Evolutionary conservation across 805 yeast genomes (phyloP).

Genomic region (Saccharomycodes ludwigii): DNA sequence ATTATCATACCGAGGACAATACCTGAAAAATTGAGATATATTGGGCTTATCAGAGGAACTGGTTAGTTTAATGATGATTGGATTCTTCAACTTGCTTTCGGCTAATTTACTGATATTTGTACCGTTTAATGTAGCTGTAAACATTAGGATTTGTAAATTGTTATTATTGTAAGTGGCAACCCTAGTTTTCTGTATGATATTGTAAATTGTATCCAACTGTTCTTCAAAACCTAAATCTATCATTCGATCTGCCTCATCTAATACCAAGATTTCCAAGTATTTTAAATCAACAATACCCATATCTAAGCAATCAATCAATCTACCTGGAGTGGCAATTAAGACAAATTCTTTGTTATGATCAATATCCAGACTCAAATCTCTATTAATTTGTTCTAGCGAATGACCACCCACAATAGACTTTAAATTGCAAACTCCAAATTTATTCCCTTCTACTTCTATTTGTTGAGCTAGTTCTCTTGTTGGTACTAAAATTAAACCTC

Average conservation of each 20-base stretch:
- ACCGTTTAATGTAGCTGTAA: conserved; percentile 76
- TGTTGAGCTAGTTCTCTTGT: conserved; percentile 91
- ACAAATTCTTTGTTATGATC: too few relatives aligned
- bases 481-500: conserved; percentile 72
- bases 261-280: conserved; percentile 53
- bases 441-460: conserved; percentile 54
- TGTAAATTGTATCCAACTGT: conserved; percentile 52
- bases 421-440: conserved; percentile 36
- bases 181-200: conserved; percentile 15
- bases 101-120: conserved; percentile 21
- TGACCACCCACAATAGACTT: conserved; percentile 85
- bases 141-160: conserved; percentile 68
- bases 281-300: conserved; percentile 47
- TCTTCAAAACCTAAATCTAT: conserved; percentile 88
- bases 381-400: conserved; percentile 59
- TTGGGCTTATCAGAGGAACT: background rate
- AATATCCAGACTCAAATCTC: conserved; percentile 45
- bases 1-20: background rate
- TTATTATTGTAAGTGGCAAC: conserved; percentile 6
- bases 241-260: conserved; percentile 96
- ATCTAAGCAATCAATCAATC: conserved; percentile 71
- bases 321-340: conserved; percentile 89
- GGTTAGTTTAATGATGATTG: background rate
- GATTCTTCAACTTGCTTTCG: background rate
- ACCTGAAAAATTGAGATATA: background rate